These are phyloP conservation scores for Dictyostelium firmibasis DNA, from an alignment of 78 protist species.

Conservation along the genomic window DNA sequence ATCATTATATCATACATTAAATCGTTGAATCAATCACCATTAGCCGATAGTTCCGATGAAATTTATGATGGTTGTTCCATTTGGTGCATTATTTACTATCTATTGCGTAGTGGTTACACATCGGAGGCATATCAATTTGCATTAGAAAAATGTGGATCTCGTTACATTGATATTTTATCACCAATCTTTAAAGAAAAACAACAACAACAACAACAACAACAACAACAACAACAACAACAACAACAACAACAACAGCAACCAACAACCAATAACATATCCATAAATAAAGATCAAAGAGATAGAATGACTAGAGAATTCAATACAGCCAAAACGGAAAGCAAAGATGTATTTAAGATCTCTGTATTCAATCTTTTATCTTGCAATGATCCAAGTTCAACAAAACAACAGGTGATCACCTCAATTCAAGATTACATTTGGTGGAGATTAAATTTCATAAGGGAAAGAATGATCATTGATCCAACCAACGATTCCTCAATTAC, in stretches of 20 bases:
- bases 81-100: constrained; percentile 32
- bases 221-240: not conserved
- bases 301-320: constrained; percentile 22
- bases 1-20: constrained; percentile 11
- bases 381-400: constrained; percentile 15
- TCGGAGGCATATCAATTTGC: constrained; percentile 2
- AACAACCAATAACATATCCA: not conserved
- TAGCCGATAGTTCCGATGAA: constrained; percentile 4
- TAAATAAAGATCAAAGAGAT: not conserved
- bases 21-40: not conserved
- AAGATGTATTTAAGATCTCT: constrained; percentile 38
- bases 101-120: constrained; percentile 20
- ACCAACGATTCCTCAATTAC: not conserved
- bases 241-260: not conserved
- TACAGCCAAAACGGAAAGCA: constrained; percentile 15
- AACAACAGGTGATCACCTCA: constrained; percentile 1
- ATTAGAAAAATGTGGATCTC: not conserved
- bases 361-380: constrained; percentile 33
- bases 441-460: constrained; percentile 6
- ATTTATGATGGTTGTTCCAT: constrained; percentile 5
- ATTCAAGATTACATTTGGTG: constrained; percentile 75
- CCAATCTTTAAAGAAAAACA: not conserved
- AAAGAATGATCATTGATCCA: not conserved
- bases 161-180: not conserved
- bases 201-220: not conserved